Evolutionary conservation across 768 basidiomycete genomes (phyloP), one percentile per base, ranked within the genome.

Genomic region (Albatrellus ellisii): DNA sequence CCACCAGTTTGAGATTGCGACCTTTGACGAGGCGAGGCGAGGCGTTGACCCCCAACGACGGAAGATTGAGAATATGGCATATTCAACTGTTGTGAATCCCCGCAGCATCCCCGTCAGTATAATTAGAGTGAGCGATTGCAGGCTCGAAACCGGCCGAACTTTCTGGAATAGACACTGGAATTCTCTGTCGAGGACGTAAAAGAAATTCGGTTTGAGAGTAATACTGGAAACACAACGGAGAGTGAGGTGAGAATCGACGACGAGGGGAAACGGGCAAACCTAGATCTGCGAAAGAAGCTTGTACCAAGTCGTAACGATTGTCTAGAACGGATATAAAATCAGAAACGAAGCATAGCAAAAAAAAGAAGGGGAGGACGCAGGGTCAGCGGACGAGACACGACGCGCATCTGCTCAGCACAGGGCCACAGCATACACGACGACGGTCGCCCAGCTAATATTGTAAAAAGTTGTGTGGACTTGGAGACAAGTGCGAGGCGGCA

Each of bases 121-220:
- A 46, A 8, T 39, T 32, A 27, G 15, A 7, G 15, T n/a, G 20
- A 15, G 29, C 35, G 4, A n/a, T n/a, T n/a, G 11, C 6, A 11
- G 32, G 20, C 44, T 27, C 15, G 44, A 39, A 2, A 1, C 17
- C 25, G 6, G 15, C 3, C 14, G 49, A 45, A 43, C 10, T 10
- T 49, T 51, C 47, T 51, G 50, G 39, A 49, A 51, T 0, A 28
- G 14, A 9, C 20, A 36, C 5, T n/a, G 18, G 3, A 26, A 34
- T 42, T 20, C 22, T 33, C 18, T 26, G 40, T 5, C 28, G 35
- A 14, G 36, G 35, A 37, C 18, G 20, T 14, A 28, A 5, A 15
- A 21, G 35, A 1, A 24, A n/a, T n/a, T 26, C 31, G 27, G 18
- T 11, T 26, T 9, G 21, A 18, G 33, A 18, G 18, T 14, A 39